Percentiles rank a stretch among this genome's conserved stretches.
phyloP scores from a whole-genome alignment of 257 asterid species.

The Buddleja alternifolia region DNA sequence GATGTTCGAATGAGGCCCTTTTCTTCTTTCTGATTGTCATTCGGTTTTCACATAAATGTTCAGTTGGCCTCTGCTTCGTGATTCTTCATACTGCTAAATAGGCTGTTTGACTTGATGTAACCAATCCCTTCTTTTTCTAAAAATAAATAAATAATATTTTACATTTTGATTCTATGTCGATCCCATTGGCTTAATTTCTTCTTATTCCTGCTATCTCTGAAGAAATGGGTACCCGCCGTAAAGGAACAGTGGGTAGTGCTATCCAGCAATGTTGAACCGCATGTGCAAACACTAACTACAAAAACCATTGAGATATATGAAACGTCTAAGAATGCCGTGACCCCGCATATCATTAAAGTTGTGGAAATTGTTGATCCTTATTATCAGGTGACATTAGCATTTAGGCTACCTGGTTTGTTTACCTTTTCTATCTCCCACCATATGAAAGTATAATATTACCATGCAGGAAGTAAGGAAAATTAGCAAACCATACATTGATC shows the following conservation, averaged over 20 bases:
- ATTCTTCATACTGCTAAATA: not conserved
- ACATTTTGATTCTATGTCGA: too few relatives aligned
- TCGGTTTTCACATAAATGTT: not conserved
- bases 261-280: slow-evolving; percentile 54
- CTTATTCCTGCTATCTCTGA: slow-evolving; percentile 30
- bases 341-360: slow-evolving; percentile 54
- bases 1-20: not conserved
- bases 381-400: slow-evolving; percentile 53
- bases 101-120: not conserved
- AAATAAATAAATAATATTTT: too few relatives aligned
- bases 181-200: not conserved
- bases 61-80: not conserved
- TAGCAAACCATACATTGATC: slow-evolving; percentile 71
- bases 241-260: slow-evolving; percentile 64
- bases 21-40: not conserved
- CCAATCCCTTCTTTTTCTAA: not conserved
- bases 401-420: slow-evolving; percentile 3
- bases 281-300: slow-evolving; percentile 43
- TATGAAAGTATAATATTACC: slow-evolving; percentile 16
- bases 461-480: slow-evolving; percentile 62
- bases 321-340: slow-evolving; percentile 42
- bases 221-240: slow-evolving; percentile 69
- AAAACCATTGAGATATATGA: slow-evolving; percentile 56
- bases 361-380: slow-evolving; percentile 68
- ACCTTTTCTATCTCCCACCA: not conserved